Evolutionary conservation across 495 filamentous ascomycete genomes (phyloP).

Genomic region (Pseudoneurospora amorphoporcata): DNA sequence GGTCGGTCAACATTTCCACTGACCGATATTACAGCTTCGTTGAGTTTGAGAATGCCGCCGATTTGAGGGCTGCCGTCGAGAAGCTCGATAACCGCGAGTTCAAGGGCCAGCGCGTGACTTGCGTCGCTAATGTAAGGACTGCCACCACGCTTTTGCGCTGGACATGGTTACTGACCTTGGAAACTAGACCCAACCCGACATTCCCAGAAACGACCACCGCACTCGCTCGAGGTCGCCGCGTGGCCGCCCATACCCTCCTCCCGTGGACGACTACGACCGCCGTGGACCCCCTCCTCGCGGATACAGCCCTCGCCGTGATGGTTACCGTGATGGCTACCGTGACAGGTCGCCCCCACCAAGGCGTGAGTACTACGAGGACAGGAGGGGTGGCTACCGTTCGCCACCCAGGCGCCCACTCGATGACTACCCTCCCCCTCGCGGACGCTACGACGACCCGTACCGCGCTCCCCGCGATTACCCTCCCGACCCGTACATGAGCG

Average conservation of each 20-base stretch:
- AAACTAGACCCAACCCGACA: slow-evolving; percentile 46
- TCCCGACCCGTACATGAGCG: slow-evolving; percentile 57
- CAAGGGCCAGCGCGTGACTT: slow-evolving; percentile 74
- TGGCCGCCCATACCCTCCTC: slow-evolving; percentile 52
- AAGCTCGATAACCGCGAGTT: slow-evolving; percentile 89
- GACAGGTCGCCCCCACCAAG: slow-evolving; percentile 60
- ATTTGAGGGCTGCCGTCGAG: slow-evolving; percentile 82
- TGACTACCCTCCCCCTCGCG: slow-evolving; percentile 59
- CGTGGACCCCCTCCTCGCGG: slow-evolving; percentile 62
- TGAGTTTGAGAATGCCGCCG: slow-evolving; percentile 87
- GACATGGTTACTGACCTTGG: neutral
- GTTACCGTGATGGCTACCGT: slow-evolving; percentile 62
- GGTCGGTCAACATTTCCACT: neutral
- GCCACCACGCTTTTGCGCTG: neutral
- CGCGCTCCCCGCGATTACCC: slow-evolving; percentile 44
- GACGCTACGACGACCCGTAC: slow-evolving; percentile 54
- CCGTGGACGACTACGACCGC: slow-evolving; percentile 64
- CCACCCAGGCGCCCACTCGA: slow-evolving; percentile 63
- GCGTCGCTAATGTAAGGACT: slow-evolving; percentile 68
- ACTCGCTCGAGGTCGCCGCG: slow-evolving; percentile 59
- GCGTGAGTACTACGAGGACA: slow-evolving; percentile 77
- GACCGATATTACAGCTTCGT: slow-evolving; percentile 58
- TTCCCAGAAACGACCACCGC: slow-evolving; percentile 56
- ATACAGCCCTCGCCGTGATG: slow-evolving; percentile 63
- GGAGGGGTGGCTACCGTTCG: slow-evolving; percentile 59